These are phyloP conservation scores for Austroboletus novae-zelandiae DNA, from an alignment of 1,284 basidiomycete species.

Conservation along the genomic window DNA sequence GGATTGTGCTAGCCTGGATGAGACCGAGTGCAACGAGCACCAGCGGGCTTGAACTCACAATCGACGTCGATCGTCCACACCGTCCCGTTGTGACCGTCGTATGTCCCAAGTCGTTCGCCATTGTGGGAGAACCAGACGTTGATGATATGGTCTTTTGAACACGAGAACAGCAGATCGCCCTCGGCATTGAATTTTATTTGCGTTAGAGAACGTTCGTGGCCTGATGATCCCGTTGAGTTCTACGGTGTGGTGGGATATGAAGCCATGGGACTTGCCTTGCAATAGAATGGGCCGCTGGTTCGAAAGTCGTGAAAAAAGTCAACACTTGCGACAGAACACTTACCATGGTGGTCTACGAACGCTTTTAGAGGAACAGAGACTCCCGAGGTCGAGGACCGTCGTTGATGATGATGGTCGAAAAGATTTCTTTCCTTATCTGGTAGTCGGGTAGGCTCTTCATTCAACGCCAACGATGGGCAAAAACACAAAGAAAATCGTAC, in stretches of 20 bases:
- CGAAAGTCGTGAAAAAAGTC: neutral
- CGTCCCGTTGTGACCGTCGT: conserved; percentile 93
- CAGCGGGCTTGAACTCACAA: conserved; percentile 55
- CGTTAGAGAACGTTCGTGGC: conserved; percentile 98
- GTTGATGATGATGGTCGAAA: conserved; percentile 9
- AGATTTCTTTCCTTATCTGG: conserved; percentile 29
- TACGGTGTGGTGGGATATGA: neutral
- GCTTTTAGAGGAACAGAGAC: neutral
- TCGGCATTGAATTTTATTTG: conserved; percentile 96
- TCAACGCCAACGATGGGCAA: conserved; percentile 14
- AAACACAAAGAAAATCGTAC: conserved; percentile 3
- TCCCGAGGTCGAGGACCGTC: neutral
- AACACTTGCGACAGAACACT: neutral
- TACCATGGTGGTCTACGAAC: conserved; percentile 16
- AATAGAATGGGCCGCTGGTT: conserved; percentile 30
- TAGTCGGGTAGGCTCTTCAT: neutral
- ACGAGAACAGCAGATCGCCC: conserved; percentile 94
- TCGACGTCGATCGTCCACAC: conserved; percentile 98
- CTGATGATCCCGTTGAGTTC: conserved; percentile 39
- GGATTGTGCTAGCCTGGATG: conserved; percentile 65
- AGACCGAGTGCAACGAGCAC: neutral
- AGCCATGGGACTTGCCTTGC: conserved; percentile 24
- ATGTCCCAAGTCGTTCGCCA: conserved; percentile 95
- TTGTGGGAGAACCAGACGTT: conserved; percentile 99
- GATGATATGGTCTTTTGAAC: conserved; percentile 93